phyloP scores from a whole-genome alignment of 805 yeast genomes.

The Saccharomyces jurei region DNA sequence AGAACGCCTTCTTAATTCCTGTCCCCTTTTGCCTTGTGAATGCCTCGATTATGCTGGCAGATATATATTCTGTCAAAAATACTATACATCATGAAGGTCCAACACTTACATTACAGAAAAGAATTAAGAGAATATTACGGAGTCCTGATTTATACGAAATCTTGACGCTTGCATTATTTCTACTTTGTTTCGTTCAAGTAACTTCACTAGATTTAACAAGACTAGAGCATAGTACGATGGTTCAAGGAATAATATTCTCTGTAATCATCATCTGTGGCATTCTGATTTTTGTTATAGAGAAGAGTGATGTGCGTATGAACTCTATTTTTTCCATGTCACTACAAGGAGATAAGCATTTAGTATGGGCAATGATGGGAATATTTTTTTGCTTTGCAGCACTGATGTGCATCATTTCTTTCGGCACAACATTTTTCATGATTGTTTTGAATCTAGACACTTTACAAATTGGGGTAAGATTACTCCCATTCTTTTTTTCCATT shows the following conservation, averaged over 20 bases:
- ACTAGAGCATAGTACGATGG: neutral
- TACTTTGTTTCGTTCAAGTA: neutral
- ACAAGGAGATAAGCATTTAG: slow-evolving; percentile 48
- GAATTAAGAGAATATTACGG: neutral
- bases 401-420: slow-evolving; percentile 42
- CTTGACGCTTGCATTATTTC: neutral
- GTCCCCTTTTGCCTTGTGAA: slow-evolving; percentile 48
- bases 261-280: neutral
- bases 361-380: slow-evolving; percentile 34
- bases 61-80: neutral
- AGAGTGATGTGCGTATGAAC: slow-evolving; percentile 10
- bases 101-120: neutral
- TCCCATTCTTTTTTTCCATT: slow-evolving; percentile 54
- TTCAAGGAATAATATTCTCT: neutral
- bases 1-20: slow-evolving; percentile 49
- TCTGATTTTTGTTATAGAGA: neutral
- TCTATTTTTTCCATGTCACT: slow-evolving; percentile 58
- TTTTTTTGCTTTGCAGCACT: slow-evolving; percentile 36
- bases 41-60: slow-evolving; percentile 34
- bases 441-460: slow-evolving; percentile 47
- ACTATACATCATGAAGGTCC: neutral
- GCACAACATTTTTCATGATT: slow-evolving; percentile 54
- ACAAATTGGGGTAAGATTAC: slow-evolving; percentile 48
- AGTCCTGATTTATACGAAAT: neutral
- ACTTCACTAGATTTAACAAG: neutral